Percentiles rank a stretch among this genome's conserved stretches.
Evolutionary conservation across 371 early-diverging fungal genomes (phyloP).

Genomic region (Coelomomyces lativittatus): DNA sequence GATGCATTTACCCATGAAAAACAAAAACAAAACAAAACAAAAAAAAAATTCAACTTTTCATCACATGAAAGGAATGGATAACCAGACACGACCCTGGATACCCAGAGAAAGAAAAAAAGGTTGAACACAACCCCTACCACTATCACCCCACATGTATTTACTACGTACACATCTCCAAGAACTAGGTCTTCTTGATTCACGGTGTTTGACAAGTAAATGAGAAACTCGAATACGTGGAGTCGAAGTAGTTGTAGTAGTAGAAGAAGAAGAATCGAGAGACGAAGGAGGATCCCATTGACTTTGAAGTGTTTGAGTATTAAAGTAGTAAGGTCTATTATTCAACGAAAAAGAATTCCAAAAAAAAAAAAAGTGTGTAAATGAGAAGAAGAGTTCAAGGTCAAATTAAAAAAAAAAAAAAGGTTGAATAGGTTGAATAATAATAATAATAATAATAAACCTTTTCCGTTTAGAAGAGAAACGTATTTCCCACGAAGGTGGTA

Average conservation of each 20-base stretch:
- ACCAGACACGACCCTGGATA: background rate
- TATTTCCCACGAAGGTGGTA: too few species aligned
- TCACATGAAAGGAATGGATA: conserved; percentile 1
- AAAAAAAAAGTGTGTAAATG: background rate
- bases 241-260: background rate
- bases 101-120: background rate
- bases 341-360: background rate
- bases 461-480: too few species aligned
- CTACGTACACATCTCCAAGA: too few species aligned
- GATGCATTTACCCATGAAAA: too few species aligned
- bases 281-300: conserved; percentile 62
- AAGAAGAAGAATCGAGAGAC: background rate
- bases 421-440: too few species aligned
- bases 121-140: conserved; percentile 36
- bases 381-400: too few species aligned
- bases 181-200: conserved; percentile 62
- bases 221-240: conserved; percentile 59
- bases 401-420: too few species aligned
- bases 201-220: conserved; percentile 81
- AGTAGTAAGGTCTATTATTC: conserved; percentile 45
- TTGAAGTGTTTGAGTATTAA: conserved; percentile 59
- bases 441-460: too few species aligned
- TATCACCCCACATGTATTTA: too few species aligned
- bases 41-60: too few species aligned
- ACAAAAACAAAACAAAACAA: conserved; percentile 2